Percentiles rank a stretch among this genome's conserved stretches.
phyloP scores from a whole-genome alignment of 2,329 filamentous ascomycete genomes.

The Hypocrella siamensis region DNA sequence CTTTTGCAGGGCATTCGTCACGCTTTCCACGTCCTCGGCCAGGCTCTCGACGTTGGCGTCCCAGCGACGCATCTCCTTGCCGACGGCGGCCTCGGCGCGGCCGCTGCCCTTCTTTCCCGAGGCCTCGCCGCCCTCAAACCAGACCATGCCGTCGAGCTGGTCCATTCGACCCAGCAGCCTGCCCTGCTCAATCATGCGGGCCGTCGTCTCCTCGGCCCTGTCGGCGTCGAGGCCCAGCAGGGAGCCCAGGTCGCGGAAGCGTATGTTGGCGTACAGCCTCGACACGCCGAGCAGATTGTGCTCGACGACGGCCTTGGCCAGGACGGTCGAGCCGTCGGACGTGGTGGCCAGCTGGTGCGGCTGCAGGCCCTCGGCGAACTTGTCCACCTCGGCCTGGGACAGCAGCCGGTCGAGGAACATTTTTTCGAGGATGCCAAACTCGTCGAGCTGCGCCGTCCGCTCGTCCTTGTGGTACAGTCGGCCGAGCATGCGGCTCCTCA shows the following conservation, averaged over 20 bases:
- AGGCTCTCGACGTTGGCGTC: constrained; percentile 76
- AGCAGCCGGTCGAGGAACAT: constrained; percentile 89
- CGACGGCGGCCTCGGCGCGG: constrained; percentile 46
- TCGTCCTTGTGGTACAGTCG: constrained; percentile 94
- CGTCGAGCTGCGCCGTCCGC: constrained; percentile 54
- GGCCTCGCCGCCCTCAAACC: constrained; percentile 64
- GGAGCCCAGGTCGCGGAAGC: constrained; percentile 56
- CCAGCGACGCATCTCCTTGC: constrained; percentile 68
- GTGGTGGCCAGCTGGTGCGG: constrained; percentile 86
- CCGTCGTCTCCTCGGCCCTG: constrained; percentile 80
- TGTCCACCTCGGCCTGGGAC: constrained; percentile 63
- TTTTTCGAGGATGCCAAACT: constrained; percentile 86
- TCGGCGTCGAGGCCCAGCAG: constrained; percentile 66
- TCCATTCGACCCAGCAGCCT: constrained; percentile 80
- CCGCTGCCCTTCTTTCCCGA: constrained; percentile 53
- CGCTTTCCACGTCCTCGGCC: constrained; percentile 78
- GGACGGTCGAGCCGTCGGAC: constrained; percentile 79
- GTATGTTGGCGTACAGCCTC: constrained; percentile 62
- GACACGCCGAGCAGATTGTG: constrained; percentile 87
- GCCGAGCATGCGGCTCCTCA: constrained; percentile 63
- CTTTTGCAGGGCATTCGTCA: constrained; percentile 65
- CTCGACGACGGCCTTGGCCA: constrained; percentile 86
- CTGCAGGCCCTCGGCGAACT: constrained; percentile 65
- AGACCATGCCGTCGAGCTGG: constrained; percentile 78
- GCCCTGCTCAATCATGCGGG: constrained; percentile 90